Evolutionary conservation across 2,329 filamentous ascomycete genomes (phyloP).

Genomic region (Nothophoma quercina): DNA sequence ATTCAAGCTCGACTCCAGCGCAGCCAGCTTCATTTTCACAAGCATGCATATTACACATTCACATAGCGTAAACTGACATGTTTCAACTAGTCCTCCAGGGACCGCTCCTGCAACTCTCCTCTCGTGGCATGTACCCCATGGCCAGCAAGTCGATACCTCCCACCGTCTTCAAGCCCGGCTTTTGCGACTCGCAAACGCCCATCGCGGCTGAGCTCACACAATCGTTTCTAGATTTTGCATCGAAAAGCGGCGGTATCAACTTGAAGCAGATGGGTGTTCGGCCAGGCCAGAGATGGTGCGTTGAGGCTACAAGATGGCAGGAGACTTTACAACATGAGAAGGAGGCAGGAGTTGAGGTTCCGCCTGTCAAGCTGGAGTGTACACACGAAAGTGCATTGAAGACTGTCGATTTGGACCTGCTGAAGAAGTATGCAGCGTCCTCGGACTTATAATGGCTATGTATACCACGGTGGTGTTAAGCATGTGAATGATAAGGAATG

Average conservation of each 20-base stretch:
- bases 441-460: no score
- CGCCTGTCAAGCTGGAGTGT: slow-evolving; percentile 18
- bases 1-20: no score
- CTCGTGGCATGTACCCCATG: slow-evolving; percentile 22
- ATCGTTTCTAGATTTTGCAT: slow-evolving; percentile 21
- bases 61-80: no score
- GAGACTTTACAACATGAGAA: slow-evolving; percentile 15
- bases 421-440: slow-evolving; percentile 21
- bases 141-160: slow-evolving; percentile 20
- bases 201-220: slow-evolving; percentile 18
- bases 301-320: slow-evolving; percentile 19
- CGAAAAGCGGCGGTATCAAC: slow-evolving; percentile 19
- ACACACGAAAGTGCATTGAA: slow-evolving; percentile 20
- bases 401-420: slow-evolving; percentile 13
- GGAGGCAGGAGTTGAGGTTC: slow-evolving; percentile 14
- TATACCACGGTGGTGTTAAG: no score
- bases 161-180: slow-evolving; percentile 19
- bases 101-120: slow-evolving; percentile 23
- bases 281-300: slow-evolving; percentile 22
- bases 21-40: no score
- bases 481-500: no score
- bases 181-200: slow-evolving; percentile 20
- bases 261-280: slow-evolving; percentile 20
- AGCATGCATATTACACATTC: no score
- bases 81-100: slow-evolving; percentile 19